These are phyloP conservation scores for Rhizomucor pusillus DNA, from an alignment of 371 early-diverging fungal species.

Conservation along the genomic window DNA sequence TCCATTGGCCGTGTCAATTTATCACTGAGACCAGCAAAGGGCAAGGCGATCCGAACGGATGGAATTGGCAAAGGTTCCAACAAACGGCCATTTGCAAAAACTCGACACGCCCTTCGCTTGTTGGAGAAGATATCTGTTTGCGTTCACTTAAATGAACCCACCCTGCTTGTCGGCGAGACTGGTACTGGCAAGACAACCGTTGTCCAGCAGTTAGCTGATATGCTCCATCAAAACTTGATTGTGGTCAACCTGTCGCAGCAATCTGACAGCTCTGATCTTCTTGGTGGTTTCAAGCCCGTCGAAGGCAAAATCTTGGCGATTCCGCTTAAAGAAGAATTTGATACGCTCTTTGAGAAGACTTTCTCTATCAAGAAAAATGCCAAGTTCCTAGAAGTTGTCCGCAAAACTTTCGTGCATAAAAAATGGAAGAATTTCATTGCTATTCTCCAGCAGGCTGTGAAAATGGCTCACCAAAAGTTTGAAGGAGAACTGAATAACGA, in stretches of 20 bases:
- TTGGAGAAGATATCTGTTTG: conserved; percentile 86
- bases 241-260: conserved; percentile 99
- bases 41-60: conserved; percentile 15
- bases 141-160: conserved; percentile 83
- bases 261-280: conserved; percentile 94
- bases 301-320: conserved; percentile 81
- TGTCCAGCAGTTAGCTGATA: conserved; percentile 91
- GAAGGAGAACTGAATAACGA: conserved; percentile 35
- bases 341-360: conserved; percentile 79
- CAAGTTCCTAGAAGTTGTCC: conserved; percentile 79
- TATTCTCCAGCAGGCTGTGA: conserved; percentile 68
- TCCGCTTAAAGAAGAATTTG: conserved; percentile 84
- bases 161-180: conserved; percentile 97
- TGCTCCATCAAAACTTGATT: conserved; percentile 74
- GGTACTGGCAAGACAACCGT: conserved; percentile 99
- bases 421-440: conserved; percentile 83
- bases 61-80: conserved; percentile 27
- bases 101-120: conserved; percentile 71
- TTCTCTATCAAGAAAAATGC: conserved; percentile 87
- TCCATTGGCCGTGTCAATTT: conserved; percentile 73
- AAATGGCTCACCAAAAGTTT: conserved; percentile 74
- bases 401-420: conserved; percentile 63
- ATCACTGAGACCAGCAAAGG: conserved; percentile 30
- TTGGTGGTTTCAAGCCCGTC: conserved; percentile 98
- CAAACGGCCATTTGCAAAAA: conserved; percentile 75